phyloP scores from a whole-genome alignment of 2,329 filamentous ascomycete genomes.

The Fusarium albidum region DNA sequence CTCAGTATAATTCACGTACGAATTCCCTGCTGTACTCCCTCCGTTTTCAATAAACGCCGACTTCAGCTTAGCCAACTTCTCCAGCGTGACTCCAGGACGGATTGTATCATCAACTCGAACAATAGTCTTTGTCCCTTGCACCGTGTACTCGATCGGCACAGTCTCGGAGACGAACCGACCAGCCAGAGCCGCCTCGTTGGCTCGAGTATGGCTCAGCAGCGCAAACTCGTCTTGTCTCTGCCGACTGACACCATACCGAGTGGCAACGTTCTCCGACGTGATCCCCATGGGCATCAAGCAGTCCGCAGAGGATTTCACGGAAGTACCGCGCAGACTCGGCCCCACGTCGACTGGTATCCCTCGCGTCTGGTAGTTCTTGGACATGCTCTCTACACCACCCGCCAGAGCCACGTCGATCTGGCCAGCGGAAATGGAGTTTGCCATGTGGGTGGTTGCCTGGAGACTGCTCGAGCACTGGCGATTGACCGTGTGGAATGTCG shows the following conservation, averaged over 20 bases:
- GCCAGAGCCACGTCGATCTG: slow-evolving; percentile 78
- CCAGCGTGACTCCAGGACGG: slow-evolving; percentile 53
- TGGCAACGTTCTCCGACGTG: slow-evolving; percentile 89
- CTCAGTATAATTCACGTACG: slow-evolving; percentile 40
- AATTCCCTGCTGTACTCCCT: slow-evolving; percentile 84
- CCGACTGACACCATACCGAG: slow-evolving; percentile 74
- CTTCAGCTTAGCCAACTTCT: slow-evolving; percentile 80
- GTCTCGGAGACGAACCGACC: slow-evolving; percentile 82
- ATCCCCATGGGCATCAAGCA: slow-evolving; percentile 95
- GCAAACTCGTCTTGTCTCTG: slow-evolving; percentile 85
- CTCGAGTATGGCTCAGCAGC: slow-evolving; percentile 74
- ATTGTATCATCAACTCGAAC: slow-evolving; percentile 68
- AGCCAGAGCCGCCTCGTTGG: slow-evolving; percentile 70
- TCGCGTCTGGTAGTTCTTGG: slow-evolving; percentile 80
- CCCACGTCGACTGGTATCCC: slow-evolving; percentile 84
- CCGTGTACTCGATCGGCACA: slow-evolving; percentile 64
- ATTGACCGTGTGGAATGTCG: slow-evolving; percentile 85
- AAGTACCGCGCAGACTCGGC: slow-evolving; percentile 71
- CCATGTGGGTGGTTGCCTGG: slow-evolving; percentile 77
- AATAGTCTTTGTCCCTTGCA: slow-evolving; percentile 62
- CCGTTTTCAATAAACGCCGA: slow-evolving; percentile 81
- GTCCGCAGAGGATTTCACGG: slow-evolving; percentile 74
- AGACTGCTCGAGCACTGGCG: slow-evolving; percentile 84
- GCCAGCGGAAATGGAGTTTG: slow-evolving; percentile 76
- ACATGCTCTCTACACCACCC: slow-evolving; percentile 96